Percentiles rank a stretch among this genome's conserved stretches.
Conservation (phyloP, 768 basidiomycete species). For the Phylloporus arenicola region DNA sequence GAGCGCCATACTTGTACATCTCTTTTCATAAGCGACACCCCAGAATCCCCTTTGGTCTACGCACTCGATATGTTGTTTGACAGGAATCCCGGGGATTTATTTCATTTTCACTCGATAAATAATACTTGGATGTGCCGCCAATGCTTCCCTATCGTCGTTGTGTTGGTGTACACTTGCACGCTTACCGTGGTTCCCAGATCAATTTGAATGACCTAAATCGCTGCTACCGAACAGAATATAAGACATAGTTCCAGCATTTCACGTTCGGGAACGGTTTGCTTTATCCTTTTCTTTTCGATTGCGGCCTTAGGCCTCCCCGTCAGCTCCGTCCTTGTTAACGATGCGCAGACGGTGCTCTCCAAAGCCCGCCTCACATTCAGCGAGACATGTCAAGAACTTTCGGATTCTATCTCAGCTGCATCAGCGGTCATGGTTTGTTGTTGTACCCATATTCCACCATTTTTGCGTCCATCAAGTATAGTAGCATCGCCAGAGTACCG, state of each 20-base stretch:
- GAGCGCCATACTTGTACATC: slow-evolving; percentile 17
- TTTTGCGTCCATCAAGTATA: background rate
- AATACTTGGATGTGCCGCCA: too few species aligned
- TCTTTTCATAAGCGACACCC: slow-evolving; percentile 16
- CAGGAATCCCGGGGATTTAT: background rate
- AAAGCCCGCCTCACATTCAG: background rate
- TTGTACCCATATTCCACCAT: background rate
- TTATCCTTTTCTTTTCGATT: background rate
- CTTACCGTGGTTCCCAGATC: too few species aligned
- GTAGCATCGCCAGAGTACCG: too few species aligned
- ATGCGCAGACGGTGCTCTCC: background rate
- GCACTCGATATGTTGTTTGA: slow-evolving; percentile 1
- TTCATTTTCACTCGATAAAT: slow-evolving; percentile 1
- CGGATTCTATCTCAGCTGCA: slow-evolving; percentile 34
- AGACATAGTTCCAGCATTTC: too few species aligned
- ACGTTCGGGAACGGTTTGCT: background rate
- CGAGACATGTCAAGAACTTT: slow-evolving; percentile 34
- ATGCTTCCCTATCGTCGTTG: too few species aligned
- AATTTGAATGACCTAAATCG: too few species aligned
- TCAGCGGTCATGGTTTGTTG: slow-evolving; percentile 41
- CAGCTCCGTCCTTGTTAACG: background rate
- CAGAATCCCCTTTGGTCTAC: background rate
- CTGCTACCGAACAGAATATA: too few species aligned
- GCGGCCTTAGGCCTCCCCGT: background rate
- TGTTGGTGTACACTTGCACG: too few species aligned